Base-by-base conservation (phyloP, 345 rosid genomes). In the Excoecaria agallocha region DNA sequence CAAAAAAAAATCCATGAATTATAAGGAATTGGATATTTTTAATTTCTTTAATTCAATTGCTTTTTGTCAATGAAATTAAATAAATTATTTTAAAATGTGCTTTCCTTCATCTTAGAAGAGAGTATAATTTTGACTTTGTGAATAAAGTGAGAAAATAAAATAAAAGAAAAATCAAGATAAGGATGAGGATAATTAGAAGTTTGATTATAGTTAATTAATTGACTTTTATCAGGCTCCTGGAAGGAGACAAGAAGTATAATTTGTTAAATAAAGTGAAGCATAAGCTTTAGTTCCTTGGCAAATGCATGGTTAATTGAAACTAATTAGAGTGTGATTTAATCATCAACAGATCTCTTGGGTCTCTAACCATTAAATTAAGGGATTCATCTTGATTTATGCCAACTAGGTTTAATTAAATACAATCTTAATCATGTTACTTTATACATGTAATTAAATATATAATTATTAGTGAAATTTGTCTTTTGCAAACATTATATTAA, bases 321-420 rank as follows among this genome's bases (percentile, higher is more conserved):
- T 39, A 41, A 12, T 2, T 64, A 39, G 25, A 64, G 30, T 39
- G 8, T 65, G 37, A 9, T 65, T 65, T 41, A 6, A n/a, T 43
- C 30, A 43, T 41, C 24, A 64, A 45, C 17, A 59, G 37, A 70
- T 60, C 50, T 73, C 75, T 76, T 54, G 82, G 78, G 71, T 76
- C 73, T 76, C 82, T 70, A 64, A 45, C 52, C 49, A 58, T 6
- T 54, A 4, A n/a, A 79, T 66, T 82, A 65, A 4, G 71, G 85
- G 82, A 79, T 79, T 70, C 50, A 50, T 8, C 64, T 48, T 60
- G 35, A 30, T 74, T 77, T 9, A 59, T 19, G 49, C 43, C 49
- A 62, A 59, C 50, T 50, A 15, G 19, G 0, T n/a, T 41, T 25
- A 59, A 43, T 43, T 43, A 43, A 43, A 43, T 10, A 43, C 10